Conservation (phyloP, 2,329 filamentous ascomycete species). For the Alternaria gansuensis region DNA sequence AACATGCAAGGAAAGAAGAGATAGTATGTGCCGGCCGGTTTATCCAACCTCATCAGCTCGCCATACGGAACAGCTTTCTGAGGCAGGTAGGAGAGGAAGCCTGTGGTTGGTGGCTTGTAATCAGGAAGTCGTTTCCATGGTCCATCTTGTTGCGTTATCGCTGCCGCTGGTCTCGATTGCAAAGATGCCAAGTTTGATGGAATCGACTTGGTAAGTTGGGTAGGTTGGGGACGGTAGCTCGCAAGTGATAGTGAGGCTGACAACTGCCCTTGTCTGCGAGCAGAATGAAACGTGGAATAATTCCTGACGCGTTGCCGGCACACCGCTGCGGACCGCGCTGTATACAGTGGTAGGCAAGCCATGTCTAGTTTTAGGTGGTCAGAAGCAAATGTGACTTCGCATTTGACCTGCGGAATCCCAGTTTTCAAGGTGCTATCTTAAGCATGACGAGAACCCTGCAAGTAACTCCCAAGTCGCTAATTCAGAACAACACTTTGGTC, state of each 20-base stretch:
- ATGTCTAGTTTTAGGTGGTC: neutral
- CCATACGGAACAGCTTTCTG: constrained; percentile 78
- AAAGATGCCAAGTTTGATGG: constrained; percentile 1
- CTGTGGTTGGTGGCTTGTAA: constrained; percentile 75
- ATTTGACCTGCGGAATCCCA: neutral
- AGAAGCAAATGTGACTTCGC: neutral
- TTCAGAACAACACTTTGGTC: neutral
- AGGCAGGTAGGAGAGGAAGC: constrained; percentile 75
- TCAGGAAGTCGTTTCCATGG: constrained; percentile 29
- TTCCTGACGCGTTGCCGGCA: neutral
- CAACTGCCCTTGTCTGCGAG: neutral
- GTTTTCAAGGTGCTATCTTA: neutral
- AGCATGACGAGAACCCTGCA: neutral
- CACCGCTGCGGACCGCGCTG: neutral
- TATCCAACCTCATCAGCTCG: constrained; percentile 82
- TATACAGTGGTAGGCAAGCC: constrained; percentile 1
- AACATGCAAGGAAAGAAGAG: constrained; percentile 87
- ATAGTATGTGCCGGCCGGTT: constrained; percentile 82
- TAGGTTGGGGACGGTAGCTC: constrained; percentile 13
- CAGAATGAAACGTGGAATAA: neutral
- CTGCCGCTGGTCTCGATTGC: constrained; percentile 28
- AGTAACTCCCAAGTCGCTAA: neutral
- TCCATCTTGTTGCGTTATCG: constrained; percentile 21
- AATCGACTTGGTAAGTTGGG: constrained; percentile 19
- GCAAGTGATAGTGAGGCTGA: neutral